A percentile compares a stretch with the other conserved stretches of the same genome.
phyloP scores from a whole-genome alignment of 176 grass and related monocot species.

The Musa schizocarpa region DNA sequence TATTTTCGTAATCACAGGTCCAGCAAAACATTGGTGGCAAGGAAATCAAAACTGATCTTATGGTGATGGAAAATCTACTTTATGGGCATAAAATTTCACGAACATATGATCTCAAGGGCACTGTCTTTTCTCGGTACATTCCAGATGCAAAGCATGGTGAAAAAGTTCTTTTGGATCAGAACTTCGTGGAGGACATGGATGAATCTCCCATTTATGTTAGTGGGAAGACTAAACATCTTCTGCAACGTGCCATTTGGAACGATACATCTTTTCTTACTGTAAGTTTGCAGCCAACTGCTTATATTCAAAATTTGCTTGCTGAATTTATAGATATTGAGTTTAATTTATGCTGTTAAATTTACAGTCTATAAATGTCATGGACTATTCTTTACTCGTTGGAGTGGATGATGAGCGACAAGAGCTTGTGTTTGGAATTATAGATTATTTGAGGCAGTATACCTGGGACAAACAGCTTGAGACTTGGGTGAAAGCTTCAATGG shows the following conservation, averaged over 20 bases:
- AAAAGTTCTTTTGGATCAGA: slow-evolving; percentile 80
- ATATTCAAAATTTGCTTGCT: background rate
- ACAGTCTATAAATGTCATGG: slow-evolving; percentile 84
- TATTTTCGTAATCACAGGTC: slow-evolving; percentile 35
- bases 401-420: slow-evolving; percentile 63
- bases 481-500: slow-evolving; percentile 80
- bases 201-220: slow-evolving; percentile 87
- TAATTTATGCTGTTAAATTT: slow-evolving; percentile 26
- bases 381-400: slow-evolving; percentile 92
- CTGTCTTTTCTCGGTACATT: slow-evolving; percentile 44
- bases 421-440: slow-evolving; percentile 92
- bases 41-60: slow-evolving; percentile 69
- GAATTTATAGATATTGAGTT: background rate
- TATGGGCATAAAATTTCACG: slow-evolving; percentile 71
- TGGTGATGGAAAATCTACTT: slow-evolving; percentile 99
- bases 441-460: slow-evolving; percentile 85
- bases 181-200: slow-evolving; percentile 73
- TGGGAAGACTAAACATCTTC: slow-evolving; percentile 80
- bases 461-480: slow-evolving; percentile 98
- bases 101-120: slow-evolving; percentile 83
- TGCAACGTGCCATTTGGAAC: slow-evolving; percentile 97
- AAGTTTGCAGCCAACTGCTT: slow-evolving; percentile 35
- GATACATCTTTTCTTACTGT: slow-evolving; percentile 93
- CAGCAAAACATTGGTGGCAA: slow-evolving; percentile 66
- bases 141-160: slow-evolving; percentile 37